Base-by-base conservation (phyloP, 345 rosid species). In the Brassica carinata region DNA sequence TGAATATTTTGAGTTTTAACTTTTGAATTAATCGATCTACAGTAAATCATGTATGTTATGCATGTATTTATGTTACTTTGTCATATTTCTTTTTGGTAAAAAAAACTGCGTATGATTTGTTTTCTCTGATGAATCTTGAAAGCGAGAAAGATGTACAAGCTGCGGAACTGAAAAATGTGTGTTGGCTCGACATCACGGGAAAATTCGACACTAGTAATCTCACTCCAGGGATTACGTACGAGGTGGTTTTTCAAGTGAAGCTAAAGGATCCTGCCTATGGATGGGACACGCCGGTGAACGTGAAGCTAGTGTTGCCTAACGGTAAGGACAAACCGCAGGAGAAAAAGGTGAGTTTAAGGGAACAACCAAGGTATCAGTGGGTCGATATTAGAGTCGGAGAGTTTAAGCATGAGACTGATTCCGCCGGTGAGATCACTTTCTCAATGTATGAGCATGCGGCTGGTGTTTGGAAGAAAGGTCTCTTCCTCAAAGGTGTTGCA, bases 391-490 rank as follows among this genome's bases (percentile, higher is more conserved):
- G 72, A 29, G 79, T 77, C 11, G 93, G 89, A 0, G 90, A 89
- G 76, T 77, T 88, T 6, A 43, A 15, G 14, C 38, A 76, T 0
- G 83, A 63, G 8, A 64, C 62, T 11, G 11, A 18, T 79, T 33
- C 57, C 19, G 72, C 64, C 0, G 88, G 92, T 70, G 84, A 77
- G 67, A 83, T 90, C 62, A 87, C 83, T 71, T 77, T 89, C 75
- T 87, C 89, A 4, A 74, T 89, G 88, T 75, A 79, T 64, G 97
- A 92, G 69, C 53, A 69, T 29, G 83, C 76, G 23, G 85, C 82
- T 6, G 86, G 88, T 33, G 14, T 64, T 8, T 89, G 96, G 97
- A 92, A 89, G 83, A 78, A 63, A 17, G 94, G 96, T 2, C 87
- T 91, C 10, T 53, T 74, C 29, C 7, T 92, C 76, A 91, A 88